Base-by-base conservation (phyloP, 2,329 filamentous ascomycete genomes). In the Ophiostoma ips region DNA sequence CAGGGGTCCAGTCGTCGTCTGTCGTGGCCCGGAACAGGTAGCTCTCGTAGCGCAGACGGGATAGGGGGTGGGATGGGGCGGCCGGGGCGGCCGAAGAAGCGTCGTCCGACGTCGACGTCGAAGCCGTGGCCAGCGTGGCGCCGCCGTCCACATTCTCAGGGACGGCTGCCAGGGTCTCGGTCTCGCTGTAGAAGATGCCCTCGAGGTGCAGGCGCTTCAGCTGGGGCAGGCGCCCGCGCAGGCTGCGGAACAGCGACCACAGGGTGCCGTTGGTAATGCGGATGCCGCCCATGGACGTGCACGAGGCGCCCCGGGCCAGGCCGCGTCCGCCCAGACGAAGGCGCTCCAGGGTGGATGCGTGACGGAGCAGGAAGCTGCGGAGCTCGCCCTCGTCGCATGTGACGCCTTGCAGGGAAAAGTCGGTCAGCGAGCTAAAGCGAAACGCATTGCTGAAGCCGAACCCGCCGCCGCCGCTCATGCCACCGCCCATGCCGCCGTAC, bases 281-380 rank as follows among this genome's bases (percentile, higher is more conserved):
- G 31, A 73, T 60, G 12, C 71, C 71, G 16, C 70, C 70, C 19
- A 64, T 64, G 18, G 65, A 64, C 38, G 48, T n/a, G 36, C 51
- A 48, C 18, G 16, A 31, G 9, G 35, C 7, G 30, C 35, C 40
- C 13, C 63, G 63, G 37, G 64, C 66, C 12, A 68, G 56, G 5
- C 70, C 70, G 16, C 64, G 62, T 4, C 69, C 69, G 16, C 71
- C 71, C 10, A 75, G 63, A 3, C 68, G 67, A 8, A 73, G 58
- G 1, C 66, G 62, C 41, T 61, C 57, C 28, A 73, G 60, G 0
- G 66, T 67, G 5, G 58, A 43, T 11, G 63, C 62, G 53, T 72
- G 70, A 4, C 64, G 57, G 16, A 64, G 56, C 19, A 74, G 52
- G 52, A 73, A 73, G 6, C 60, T 55, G 18, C 63, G 64, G 16